Percentiles rank a stretch among this genome's conserved stretches.
These are phyloP conservation scores for Puccinia horiana DNA, from an alignment of 1,284 basidiomycete genomes.

Conservation along the genomic window DNA sequence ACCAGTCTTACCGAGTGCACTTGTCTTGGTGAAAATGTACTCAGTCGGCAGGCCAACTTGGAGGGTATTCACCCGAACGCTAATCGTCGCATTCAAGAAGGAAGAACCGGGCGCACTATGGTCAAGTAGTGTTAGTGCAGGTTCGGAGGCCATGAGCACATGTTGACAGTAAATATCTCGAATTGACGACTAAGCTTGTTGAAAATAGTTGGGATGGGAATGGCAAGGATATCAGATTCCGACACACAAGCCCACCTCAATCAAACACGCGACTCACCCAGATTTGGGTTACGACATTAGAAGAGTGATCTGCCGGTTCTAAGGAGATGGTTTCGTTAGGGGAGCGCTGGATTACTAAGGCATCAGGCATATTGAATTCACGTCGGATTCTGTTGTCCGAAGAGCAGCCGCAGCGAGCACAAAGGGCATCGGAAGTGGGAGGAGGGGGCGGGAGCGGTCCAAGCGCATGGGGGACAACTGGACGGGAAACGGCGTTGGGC, in stretches of 20 bases:
- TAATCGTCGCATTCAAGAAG: background rate
- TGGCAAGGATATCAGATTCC: background rate
- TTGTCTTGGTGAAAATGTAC: slow-evolving; percentile 46
- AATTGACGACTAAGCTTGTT: slow-evolving; percentile 38
- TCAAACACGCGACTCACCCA: slow-evolving; percentile 1
- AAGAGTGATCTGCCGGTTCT: background rate
- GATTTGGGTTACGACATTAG: slow-evolving; percentile 8
- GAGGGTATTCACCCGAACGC: background rate
- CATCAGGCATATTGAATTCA: slow-evolving; percentile 15
- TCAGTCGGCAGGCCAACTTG: slow-evolving; percentile 2
- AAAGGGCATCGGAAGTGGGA: slow-evolving; percentile 10
- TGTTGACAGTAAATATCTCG: slow-evolving; percentile 42
- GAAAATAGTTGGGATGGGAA: background rate
- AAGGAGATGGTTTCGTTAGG: slow-evolving; percentile 10
- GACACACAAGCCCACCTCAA: background rate
- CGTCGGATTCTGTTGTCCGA: slow-evolving; percentile 9
- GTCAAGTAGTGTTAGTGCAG: slow-evolving; percentile 25
- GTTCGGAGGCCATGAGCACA: background rate
- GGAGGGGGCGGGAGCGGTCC: slow-evolving; percentile 24
- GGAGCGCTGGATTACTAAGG: slow-evolving; percentile 13
- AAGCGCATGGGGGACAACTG: slow-evolving; percentile 19
- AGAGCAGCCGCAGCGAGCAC: slow-evolving; percentile 34
- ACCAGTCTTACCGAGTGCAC: slow-evolving; percentile 1
- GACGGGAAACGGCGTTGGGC: background rate
- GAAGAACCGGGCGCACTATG: slow-evolving; percentile 12